Evolutionary conservation across 352 stramenopile species (phyloP), one percentile per base, ranked within the genome.

Genomic region (Phytophthora crassamura): DNA sequence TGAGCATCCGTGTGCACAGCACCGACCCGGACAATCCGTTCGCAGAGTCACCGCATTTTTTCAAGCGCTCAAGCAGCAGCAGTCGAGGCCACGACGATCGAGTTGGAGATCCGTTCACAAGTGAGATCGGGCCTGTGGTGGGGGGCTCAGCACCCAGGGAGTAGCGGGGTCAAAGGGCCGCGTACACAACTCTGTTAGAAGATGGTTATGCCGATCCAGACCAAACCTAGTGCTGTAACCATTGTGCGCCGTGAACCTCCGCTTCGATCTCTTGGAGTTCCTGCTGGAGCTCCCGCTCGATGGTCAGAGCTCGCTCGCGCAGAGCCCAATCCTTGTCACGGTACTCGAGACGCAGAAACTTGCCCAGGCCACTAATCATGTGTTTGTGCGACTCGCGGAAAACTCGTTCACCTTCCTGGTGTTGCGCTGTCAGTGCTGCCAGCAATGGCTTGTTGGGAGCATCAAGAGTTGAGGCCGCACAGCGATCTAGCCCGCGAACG

Each of bases 221-320:
- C 39, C 11, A 28, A 32, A 41, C 7, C 51, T 74, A 72, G 43
- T 72, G 48, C 15, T 74, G 56, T 39, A 69, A 43, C 61, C 69
- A 81, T 64, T 83, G 74, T 5, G 65, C 59, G 0, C 42, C 63
- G 12, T 74, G 48, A 4, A 74, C 58, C 38, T 87, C 75, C 1
- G 22, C 61, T 39, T 87, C 74, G 35, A 87, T 76, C 30, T 78
- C 69, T 51, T 74, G 66, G 10, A 91, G 55, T 39, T 90, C 82
- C 51, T 89, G 74, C 38, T 86, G 53, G 12, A 93, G 53, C 45
- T 93, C 84, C 2, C 83, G 75, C 62, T 90, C 84, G n/a, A 93
- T 72, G 15, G 79, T 55, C 10, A 85, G 35, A 45, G 81, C 80
- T 1, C 80, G 77, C 14, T 88, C 78, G 25, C 73, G 75, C n/a